Evolutionary conservation across 1,284 basidiomycete genomes (phyloP), one percentile per base, ranked within the genome.

Genomic region (Trichosporon coremiiforme): DNA sequence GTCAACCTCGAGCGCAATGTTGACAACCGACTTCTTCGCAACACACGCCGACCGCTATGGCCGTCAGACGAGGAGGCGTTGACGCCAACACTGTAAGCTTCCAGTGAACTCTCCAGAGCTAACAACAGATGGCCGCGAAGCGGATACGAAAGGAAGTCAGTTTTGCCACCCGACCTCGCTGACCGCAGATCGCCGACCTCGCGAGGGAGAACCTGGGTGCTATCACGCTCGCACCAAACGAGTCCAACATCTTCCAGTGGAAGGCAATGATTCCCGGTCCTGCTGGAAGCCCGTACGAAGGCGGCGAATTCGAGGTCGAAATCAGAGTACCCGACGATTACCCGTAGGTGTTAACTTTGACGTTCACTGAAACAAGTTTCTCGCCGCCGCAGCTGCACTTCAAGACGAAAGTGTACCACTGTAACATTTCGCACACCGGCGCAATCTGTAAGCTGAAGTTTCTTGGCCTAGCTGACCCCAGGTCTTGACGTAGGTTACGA

Each of bases 371-470:
- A 20, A 62, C 9, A 71, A 94, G 93, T 4, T 95, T 95, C 85
- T 89, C 91, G 15, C 91, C 93, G 1, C 93, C 93, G 2, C 89
- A 89, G 76, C 88, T 93, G 41, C 84, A 86, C 15, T 94, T 95
- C 82, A 85, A 87, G 69, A 95, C 93, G 57, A 93, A 91, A 77
- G 93, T 95, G 80, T 95, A 95, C 79, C 93, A 95, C 78, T 95
- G 94, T 90, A 95, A 95, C 79, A 92, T 95, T 69, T 90, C 90
- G 68, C 89, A 91, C 67, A 87, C 75, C 22, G 85, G 84, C 20
- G 80, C 78, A 3, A 85, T 85, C 68, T 85, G 83, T 82, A 70
- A 75, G 81, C 78, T 35, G 2, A 47, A 9, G n/a, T n/a, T n/a
- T n/a, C n/a, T n/a, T 12, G 5, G 4, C n/a, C 17, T 7, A 60